Evolutionary conservation across 768 basidiomycete species (phyloP).

Genomic region (Tephrocybe sp.): DNA sequence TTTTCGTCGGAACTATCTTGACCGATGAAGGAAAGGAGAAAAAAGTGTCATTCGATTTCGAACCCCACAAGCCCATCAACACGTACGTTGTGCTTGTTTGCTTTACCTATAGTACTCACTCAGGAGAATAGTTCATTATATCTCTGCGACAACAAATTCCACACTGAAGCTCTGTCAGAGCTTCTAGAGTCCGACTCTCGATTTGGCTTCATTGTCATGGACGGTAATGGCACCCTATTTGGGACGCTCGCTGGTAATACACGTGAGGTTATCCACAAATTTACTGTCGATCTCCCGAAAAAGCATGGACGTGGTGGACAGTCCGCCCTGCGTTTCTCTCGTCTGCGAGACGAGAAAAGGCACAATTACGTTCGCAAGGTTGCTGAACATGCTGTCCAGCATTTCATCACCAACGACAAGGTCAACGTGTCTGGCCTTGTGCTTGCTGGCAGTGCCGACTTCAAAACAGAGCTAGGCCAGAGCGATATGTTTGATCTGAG

Average conservation of each 20-base stretch:
- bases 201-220: conserved; percentile 99
- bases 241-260: conserved; percentile 96
- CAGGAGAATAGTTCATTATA: conserved; percentile 75
- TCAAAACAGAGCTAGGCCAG: conserved; percentile 97
- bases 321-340: conserved; percentile 98
- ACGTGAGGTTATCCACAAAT: conserved; percentile 96
- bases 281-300: conserved; percentile 98
- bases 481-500: conserved; percentile 95
- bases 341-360: conserved; percentile 97
- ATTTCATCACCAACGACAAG: conserved; percentile 97
- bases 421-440: conserved; percentile 97
- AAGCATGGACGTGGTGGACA: conserved; percentile 99
- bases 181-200: conserved; percentile 95
- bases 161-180: conserved; percentile 96
- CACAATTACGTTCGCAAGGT: conserved; percentile 99
- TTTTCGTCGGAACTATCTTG: conserved; percentile 97
- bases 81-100: conserved; percentile 85
- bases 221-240: conserved; percentile 96
- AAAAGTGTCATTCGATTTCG: conserved; percentile 98
- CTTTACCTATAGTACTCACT: conserved; percentile 5
- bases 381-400: conserved; percentile 94
- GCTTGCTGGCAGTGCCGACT: conserved; percentile 95
- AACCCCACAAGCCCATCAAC: conserved; percentile 98
- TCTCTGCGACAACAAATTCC: conserved; percentile 99
- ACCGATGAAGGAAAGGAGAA: conserved; percentile 99